Conservation (phyloP, 139 green algal genomes). For the Ostreobium quekettii region DNA sequence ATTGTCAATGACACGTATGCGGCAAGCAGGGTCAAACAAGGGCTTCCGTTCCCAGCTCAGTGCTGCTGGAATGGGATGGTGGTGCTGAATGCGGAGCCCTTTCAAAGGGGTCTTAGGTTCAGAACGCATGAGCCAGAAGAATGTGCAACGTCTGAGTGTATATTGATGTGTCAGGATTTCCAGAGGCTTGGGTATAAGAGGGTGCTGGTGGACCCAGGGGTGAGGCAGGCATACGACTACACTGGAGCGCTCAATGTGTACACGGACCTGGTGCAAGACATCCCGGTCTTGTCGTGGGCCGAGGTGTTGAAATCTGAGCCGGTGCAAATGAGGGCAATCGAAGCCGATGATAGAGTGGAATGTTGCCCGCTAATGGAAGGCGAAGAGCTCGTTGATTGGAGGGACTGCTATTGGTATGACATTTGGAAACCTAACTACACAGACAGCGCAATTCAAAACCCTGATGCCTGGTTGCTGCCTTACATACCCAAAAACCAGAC, state of each 20-base stretch:
- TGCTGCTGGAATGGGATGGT: constrained; percentile 63
- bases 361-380: background rate
- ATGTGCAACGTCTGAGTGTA: constrained; percentile 46
- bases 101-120: constrained; percentile 28
- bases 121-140: constrained; percentile 25
- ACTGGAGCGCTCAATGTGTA: background rate
- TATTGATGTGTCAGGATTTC: constrained; percentile 49
- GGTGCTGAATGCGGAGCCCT: constrained; percentile 33
- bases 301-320: background rate
- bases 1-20: constrained; percentile 18
- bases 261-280: background rate
- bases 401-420: background rate
- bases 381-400: background rate
- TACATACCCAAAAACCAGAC: too few relatives aligned
- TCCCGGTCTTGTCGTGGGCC: background rate
- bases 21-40: constrained; percentile 20
- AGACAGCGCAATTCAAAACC: too few relatives aligned
- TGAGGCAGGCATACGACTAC: constrained; percentile 32
- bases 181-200: constrained; percentile 22
- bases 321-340: background rate
- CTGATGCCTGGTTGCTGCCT: too few relatives aligned
- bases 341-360: background rate
- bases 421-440: background rate
- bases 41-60: constrained; percentile 36
- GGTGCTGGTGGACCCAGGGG: constrained; percentile 49